Base-by-base conservation (phyloP, 2,329 filamentous ascomycete species). In the Botrytis pseudocinerea region DNA sequence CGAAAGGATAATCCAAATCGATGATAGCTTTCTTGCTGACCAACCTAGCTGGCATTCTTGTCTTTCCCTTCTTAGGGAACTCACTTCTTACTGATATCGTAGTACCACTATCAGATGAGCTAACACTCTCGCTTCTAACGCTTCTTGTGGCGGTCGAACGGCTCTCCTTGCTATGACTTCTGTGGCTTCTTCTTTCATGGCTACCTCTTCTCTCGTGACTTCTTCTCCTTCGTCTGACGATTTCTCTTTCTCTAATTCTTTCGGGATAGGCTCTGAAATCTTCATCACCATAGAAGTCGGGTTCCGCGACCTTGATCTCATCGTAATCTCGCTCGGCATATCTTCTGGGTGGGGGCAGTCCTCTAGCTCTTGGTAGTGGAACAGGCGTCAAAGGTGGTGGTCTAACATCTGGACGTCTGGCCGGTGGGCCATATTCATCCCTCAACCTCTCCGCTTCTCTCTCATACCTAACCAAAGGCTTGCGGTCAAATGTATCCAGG, bases 401-500 rank as follows among this genome's bases (percentile, higher is more conserved):
- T 68, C 83, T 84, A 76, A 83, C 81, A 73, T 85, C 87, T 71
- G 76, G 79, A 71, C 75, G 82, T 71, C 85, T 82, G 18, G 84
- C 84, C 1, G 89, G 88, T 25, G 88, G 85, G 22, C 87, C 85
- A 76, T 90, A 90, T 74, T 92, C 89, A 65, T 90, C 88, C n/a
- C 86, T 82, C 54, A 91, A 86, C 22, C 61, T 44, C 25, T 71
- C 70, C 4, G 38, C 38, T 40, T 72, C 70, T 57, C 70, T 69
- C 71, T 62, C 59, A 85, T 85, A 76, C 86, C 85, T 68, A 81
- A 85, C 85, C 71, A 86, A 78, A 1, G 93, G 91, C 42, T 90
- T 90, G 66, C 94, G 90, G 82, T 98, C 95, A 80, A 94, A 97
- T 0, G 93, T 97, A 81, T 97, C 95, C 57, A 97, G 86, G 70